A percentile compares a stretch with the other conserved stretches of the same genome.
Evolutionary conservation across 1,139 yeast genomes (phyloP).

Genomic region (Debaryomycetaceae sp.): DNA sequence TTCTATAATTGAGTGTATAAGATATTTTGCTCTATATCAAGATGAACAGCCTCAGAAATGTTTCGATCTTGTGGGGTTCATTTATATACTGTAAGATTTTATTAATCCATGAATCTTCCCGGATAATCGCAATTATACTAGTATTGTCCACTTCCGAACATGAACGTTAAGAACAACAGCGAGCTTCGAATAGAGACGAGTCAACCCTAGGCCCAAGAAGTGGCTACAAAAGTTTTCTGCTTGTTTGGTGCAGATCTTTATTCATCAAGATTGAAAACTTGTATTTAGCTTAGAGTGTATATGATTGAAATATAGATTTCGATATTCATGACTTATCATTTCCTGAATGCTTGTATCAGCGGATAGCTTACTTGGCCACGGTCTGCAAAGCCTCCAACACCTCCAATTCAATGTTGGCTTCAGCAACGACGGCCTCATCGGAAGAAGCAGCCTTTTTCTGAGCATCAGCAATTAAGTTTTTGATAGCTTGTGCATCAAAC

Average conservation of each 20-base stretch:
- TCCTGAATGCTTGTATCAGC: slow-evolving; percentile 5
- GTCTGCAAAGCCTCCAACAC: slow-evolving; percentile 92
- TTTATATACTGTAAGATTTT: background rate
- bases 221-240: too few relatives aligned
- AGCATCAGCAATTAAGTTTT: slow-evolving; percentile 84
- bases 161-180: too few relatives aligned
- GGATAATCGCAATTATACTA: background rate
- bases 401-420: slow-evolving; percentile 93
- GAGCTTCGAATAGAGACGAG: too few relatives aligned
- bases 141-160: too few relatives aligned
- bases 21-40: background rate
- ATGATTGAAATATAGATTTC: slow-evolving; percentile 2
- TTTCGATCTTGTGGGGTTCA: background rate
- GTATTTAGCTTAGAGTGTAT: slow-evolving; percentile 1
- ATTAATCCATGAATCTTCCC: slow-evolving; percentile 5
- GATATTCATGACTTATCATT: slow-evolving; percentile 7
- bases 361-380: slow-evolving; percentile 65
- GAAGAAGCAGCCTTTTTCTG: slow-evolving; percentile 85
- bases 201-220: too few relatives aligned
- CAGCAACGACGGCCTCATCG: slow-evolving; percentile 87
- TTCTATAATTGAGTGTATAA: background rate
- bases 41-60: background rate
- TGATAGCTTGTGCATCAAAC: slow-evolving; percentile 78
- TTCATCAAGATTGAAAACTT: background rate
- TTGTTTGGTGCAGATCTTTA: background rate